Conservation (phyloP, 75 land plant species). For the Cunninghamia lanceolata region DNA sequence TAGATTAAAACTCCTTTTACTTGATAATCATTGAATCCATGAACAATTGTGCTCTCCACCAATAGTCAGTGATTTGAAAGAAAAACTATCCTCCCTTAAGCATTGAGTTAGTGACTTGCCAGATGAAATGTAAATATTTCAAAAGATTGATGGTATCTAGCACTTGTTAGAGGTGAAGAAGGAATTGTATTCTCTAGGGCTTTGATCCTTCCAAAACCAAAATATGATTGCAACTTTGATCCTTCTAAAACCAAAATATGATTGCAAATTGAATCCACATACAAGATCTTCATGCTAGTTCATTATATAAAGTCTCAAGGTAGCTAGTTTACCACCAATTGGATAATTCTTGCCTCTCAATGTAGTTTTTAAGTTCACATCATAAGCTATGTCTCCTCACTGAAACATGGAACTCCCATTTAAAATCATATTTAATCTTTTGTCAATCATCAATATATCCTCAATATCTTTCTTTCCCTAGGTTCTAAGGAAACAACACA, state of each 20-base stretch:
- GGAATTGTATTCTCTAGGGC: no score
- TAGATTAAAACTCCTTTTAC: no score
- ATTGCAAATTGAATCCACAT: constrained; percentile 42
- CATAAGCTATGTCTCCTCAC: constrained; percentile 62
- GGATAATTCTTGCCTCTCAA: constrained; percentile 77
- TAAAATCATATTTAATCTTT: constrained; percentile 48
- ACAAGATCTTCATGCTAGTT: constrained; percentile 59
- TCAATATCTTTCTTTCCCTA: constrained; percentile 52
- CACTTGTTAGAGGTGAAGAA: no score
- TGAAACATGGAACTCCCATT: constrained; percentile 64
- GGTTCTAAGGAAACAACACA: constrained; percentile 43
- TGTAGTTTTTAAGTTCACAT: constrained; percentile 69
- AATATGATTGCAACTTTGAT: constrained; percentile 56
- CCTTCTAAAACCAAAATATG: constrained; percentile 48
- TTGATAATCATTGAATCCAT: no score
- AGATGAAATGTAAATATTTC: no score
- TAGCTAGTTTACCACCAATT: constrained; percentile 45
- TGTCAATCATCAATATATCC: constrained; percentile 61
- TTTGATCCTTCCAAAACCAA: constrained; percentile 44
- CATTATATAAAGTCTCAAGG: constrained; percentile 41
- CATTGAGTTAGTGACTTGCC: no score
- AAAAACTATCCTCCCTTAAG: no score
- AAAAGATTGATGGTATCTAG: no score
- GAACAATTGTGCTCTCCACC: no score
- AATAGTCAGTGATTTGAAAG: no score